A percentile compares a stretch with the other conserved stretches of the same genome.
Evolutionary conservation across 2,329 filamentous ascomycete species (phyloP).

Genomic region (Dactylellina haptotyla): DNA sequence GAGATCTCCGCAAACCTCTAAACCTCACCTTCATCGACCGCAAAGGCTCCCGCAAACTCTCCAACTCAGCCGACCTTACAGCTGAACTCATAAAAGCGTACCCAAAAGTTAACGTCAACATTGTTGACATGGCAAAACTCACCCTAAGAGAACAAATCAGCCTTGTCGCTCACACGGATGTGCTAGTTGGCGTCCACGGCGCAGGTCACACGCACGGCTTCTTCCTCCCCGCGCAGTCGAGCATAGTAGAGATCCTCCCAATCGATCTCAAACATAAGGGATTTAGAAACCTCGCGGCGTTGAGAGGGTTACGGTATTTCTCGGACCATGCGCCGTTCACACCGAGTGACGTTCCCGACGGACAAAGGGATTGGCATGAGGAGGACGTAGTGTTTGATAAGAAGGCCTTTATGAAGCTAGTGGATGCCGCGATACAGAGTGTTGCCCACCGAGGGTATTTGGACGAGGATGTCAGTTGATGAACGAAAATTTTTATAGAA

Average conservation of each 20-base stretch:
- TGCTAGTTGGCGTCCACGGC: conserved; percentile 64
- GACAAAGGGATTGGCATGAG: conserved; percentile 55
- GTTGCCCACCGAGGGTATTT: conserved; percentile 43
- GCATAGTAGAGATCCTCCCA: conserved; percentile 64
- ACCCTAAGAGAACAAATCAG: conserved; percentile 61
- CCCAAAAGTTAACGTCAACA: conserved; percentile 59
- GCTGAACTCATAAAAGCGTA: conserved; percentile 56
- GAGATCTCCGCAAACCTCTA: conserved; percentile 33
- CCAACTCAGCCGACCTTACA: conserved; percentile 58
- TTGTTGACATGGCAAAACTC: conserved; percentile 62
- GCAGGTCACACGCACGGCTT: conserved; percentile 62
- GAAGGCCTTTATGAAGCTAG: conserved; percentile 57
- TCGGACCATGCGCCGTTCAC: conserved; percentile 59
- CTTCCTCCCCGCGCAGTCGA: conserved; percentile 55
- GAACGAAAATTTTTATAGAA: too few relatives aligned
- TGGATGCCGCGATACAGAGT: conserved; percentile 56
- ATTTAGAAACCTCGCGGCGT: conserved; percentile 63
- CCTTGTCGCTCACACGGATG: conserved; percentile 61
- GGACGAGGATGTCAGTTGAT: conserved; percentile 36
- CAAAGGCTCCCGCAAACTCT: conserved; percentile 59
- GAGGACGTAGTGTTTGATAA: conserved; percentile 58
- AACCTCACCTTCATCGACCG: conserved; percentile 62
- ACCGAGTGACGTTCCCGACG: conserved; percentile 6
- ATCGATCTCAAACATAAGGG: conserved; percentile 60
- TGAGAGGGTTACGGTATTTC: conserved; percentile 62